These are phyloP conservation scores for Arthrobotrys musiformis DNA, from an alignment of 2,329 filamentous ascomycete species.

Conservation along the genomic window DNA sequence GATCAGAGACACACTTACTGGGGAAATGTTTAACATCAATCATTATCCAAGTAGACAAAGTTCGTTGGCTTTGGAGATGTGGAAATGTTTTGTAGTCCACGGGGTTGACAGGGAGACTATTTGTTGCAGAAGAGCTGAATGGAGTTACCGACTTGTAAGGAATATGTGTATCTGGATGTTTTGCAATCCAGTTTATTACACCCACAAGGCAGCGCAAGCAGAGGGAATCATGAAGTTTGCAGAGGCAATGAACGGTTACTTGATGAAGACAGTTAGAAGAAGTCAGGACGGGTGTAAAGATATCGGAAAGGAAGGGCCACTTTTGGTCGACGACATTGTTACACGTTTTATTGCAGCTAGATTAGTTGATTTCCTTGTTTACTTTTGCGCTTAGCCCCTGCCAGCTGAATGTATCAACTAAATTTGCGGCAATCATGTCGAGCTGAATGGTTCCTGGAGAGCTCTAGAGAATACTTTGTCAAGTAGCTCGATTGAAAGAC, in stretches of 20 bases:
- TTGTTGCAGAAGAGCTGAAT: conserved; percentile 22
- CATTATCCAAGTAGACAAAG: conserved; percentile 19
- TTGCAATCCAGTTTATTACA: conserved; percentile 38
- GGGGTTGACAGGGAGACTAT: background rate
- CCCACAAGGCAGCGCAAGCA: conserved; percentile 2
- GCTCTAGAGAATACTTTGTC: too few relatives aligned
- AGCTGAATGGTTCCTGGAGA: too few relatives aligned
- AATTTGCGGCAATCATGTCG: too few relatives aligned
- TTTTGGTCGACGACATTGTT: too few relatives aligned
- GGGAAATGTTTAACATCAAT: conserved; percentile 27
- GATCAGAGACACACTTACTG: conserved; percentile 18
- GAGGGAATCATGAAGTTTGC: conserved; percentile 21
- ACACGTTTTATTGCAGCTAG: too few relatives aligned
- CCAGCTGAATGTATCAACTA: too few relatives aligned
- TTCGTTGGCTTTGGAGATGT: conserved; percentile 8
- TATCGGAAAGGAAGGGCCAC: too few relatives aligned
- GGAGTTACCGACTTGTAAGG: conserved; percentile 9
- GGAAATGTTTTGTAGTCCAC: conserved; percentile 15
- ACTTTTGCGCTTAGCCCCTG: too few relatives aligned
- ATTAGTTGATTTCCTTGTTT: too few relatives aligned
- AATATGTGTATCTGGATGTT: conserved; percentile 25
- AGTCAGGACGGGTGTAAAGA: background rate
- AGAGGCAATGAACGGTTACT: conserved; percentile 18
- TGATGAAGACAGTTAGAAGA: conserved; percentile 23
- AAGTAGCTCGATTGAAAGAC: too few relatives aligned